Evolutionary conservation across 306 rosid genomes (phyloP), one percentile per base, ranked within the genome.

Genomic region (Trifolium dubium): DNA sequence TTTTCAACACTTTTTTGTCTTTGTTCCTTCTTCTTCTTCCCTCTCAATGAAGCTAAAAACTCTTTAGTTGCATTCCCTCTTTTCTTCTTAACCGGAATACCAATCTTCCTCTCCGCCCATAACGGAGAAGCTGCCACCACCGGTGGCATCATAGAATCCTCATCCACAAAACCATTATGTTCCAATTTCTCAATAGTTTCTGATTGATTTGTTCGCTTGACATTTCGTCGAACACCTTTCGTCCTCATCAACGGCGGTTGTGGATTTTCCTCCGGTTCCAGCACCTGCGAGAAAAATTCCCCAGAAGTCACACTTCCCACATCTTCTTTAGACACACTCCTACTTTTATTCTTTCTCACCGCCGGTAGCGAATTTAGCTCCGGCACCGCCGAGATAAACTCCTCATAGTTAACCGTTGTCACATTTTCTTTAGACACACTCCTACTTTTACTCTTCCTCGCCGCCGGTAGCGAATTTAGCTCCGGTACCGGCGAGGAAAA

Each of bases 1-100:
- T 83, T 86, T 64, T 90, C 98, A 39, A 85, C 71, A 59, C 94
- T 90, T 65, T 50, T 86, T 18, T 88, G 89, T 65, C 98, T 88
- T 29, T 83, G 96, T 72, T 88, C 88, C 86, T 90, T 89, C 86
- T 90, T 89, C 84, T 81, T 92, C 86, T 77, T 92, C 59, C 86
- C 72, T 67, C 73, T 79, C 4, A 79, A 70, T 12, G 90, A 74
- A 13, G 63, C 81, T 73, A 87, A 80, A 49, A 92, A 85, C 31
- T 85, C 92, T 69, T 86, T 92, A 2, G 91, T 80, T 9, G 86
- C 78, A n/a, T 46, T 73, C 17, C 78, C 86, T 78, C 89, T 85
- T 84, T 79, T 92, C 77, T 86, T 89, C 83, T 83, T 88, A 67
- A 64, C 76, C 34, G 55, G 79, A 37, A 62, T 67, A 7, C 49